These are phyloP conservation scores for Spinellus fusiger DNA, from an alignment of 192 early-diverging fungal species.

Conservation along the genomic window DNA sequence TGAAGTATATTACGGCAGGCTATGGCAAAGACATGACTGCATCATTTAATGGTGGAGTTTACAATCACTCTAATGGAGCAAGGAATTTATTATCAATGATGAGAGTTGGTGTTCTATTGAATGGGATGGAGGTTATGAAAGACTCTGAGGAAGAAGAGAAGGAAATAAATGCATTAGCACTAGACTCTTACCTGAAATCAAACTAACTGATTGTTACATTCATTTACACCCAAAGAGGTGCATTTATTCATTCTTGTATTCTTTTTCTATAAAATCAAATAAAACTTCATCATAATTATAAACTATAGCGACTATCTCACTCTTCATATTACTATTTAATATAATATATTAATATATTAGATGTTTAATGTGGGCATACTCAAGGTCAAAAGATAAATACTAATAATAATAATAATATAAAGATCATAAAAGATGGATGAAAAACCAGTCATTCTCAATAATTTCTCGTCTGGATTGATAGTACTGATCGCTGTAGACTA, in stretches of 20 bases:
- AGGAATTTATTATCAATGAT: constrained; percentile 75
- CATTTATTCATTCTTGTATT: background rate
- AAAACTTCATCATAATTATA: background rate
- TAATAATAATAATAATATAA: too few relatives aligned
- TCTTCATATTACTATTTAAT: too few relatives aligned
- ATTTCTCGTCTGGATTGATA: too few relatives aligned
- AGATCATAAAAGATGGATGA: too few relatives aligned
- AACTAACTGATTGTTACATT: background rate
- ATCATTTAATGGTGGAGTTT: constrained; percentile 86
- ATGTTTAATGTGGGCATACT: too few relatives aligned
- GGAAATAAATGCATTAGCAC: background rate
- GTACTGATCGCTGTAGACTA: too few relatives aligned
- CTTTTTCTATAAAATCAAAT: background rate
- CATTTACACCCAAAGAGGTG: too few relatives aligned
- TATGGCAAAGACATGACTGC: constrained; percentile 84
- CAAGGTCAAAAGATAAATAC: too few relatives aligned
- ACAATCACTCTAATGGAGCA: constrained; percentile 87
- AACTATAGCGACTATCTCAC: too few relatives aligned
- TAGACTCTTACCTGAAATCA: background rate
- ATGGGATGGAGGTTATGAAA: constrained; percentile 36
- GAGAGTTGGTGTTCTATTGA: constrained; percentile 58
- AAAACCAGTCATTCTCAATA: too few relatives aligned
- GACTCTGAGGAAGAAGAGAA: background rate
- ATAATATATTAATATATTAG: too few relatives aligned
- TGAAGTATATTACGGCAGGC: constrained; percentile 56